Conservation (phyloP, 495 filamentous ascomycete genomes). For the Tuber aestivum region DNA sequence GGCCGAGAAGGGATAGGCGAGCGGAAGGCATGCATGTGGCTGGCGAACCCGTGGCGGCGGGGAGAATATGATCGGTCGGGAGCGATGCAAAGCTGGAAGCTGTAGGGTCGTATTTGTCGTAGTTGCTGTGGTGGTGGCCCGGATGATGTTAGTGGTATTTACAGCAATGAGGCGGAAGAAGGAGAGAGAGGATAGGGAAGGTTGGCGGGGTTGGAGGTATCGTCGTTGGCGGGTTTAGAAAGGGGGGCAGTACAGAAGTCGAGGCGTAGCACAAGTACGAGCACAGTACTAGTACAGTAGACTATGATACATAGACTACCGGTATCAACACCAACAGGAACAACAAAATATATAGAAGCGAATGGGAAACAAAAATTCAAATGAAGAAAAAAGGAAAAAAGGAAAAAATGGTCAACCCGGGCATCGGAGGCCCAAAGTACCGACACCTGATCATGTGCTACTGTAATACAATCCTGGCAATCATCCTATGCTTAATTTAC, state of each 20-base stretch:
- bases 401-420: background rate
- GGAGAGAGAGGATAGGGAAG: no score
- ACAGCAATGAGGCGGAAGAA: background rate
- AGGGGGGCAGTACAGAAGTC: no score
- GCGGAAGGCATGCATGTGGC: slow-evolving; percentile 31
- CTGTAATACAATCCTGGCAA: background rate
- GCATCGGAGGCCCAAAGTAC: background rate
- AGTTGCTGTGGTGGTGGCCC: background rate
- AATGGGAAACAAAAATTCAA: background rate
- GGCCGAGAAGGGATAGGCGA: slow-evolving; percentile 23
- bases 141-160: background rate
- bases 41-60: slow-evolving; percentile 14
- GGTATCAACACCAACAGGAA: no score
- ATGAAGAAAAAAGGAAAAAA: background rate
- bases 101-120: background rate
- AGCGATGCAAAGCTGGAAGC: slow-evolving; percentile 20
- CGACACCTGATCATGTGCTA: background rate
- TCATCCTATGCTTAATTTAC: background rate
- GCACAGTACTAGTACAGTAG: no score
- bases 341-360: background rate
- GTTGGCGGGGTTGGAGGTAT: slow-evolving; percentile 1
- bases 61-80: slow-evolving; percentile 21
- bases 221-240: background rate
- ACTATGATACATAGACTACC: no score
- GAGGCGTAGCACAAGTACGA: no score